Evolutionary conservation across 345 rosid genomes (phyloP).

Genomic region (Kernera saxatilis): DNA sequence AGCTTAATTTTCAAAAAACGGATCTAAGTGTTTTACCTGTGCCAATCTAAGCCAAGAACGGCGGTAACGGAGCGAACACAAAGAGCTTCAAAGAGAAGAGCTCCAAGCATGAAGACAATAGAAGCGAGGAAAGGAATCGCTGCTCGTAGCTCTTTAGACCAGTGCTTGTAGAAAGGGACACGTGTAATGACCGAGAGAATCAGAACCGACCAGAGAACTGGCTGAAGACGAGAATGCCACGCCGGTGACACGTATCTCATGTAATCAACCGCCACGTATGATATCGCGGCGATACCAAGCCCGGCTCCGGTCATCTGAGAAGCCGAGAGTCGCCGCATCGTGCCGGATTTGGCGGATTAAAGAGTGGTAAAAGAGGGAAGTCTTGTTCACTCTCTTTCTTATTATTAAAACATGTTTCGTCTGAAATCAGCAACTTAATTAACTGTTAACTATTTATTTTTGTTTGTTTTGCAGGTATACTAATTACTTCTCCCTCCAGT

Average conservation of each 20-base stretch:
- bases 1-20: neutral
- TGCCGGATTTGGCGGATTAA: constrained; percentile 9
- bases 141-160: constrained; percentile 74
- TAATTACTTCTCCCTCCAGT: neutral
- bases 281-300: constrained; percentile 71
- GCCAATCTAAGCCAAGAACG: constrained; percentile 93
- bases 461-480: neutral
- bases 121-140: constrained; percentile 73
- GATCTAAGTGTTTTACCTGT: constrained; percentile 51
- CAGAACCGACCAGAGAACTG: constrained; percentile 71
- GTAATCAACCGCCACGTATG: constrained; percentile 79
- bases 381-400: neutral
- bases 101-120: constrained; percentile 62
- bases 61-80: constrained; percentile 86
- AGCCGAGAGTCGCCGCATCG: constrained; percentile 39
- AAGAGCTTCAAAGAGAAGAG: constrained; percentile 77
- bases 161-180: constrained; percentile 75
- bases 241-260: constrained; percentile 67
- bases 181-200: constrained; percentile 58
- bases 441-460: neutral
- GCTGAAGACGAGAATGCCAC: constrained; percentile 85
- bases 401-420: neutral
- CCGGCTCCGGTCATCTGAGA: constrained; percentile 40
- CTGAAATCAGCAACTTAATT: neutral
- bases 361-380: neutral